These are phyloP conservation scores for Cantharellus cinnabarinus DNA, from an alignment of 768 basidiomycete genomes.

Conservation along the genomic window DNA sequence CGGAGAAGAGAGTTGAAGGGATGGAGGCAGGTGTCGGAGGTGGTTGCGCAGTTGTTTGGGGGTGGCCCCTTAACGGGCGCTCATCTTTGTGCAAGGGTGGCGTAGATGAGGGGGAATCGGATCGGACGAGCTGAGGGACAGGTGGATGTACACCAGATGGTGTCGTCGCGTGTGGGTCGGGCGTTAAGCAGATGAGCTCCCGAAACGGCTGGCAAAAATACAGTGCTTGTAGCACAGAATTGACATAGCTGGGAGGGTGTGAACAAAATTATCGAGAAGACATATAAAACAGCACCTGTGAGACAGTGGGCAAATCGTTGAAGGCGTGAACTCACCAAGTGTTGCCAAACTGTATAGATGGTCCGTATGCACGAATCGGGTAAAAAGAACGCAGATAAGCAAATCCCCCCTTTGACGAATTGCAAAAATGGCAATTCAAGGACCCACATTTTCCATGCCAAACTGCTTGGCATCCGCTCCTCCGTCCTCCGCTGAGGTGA, in stretches of 20 bases:
- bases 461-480: slow-evolving; percentile 61
- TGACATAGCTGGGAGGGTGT: slow-evolving; percentile 55
- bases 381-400: not conserved
- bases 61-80: slow-evolving; percentile 1
- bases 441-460: slow-evolving; percentile 88
- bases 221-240: slow-evolving; percentile 92
- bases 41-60: slow-evolving; percentile 13
- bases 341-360: slow-evolving; percentile 60
- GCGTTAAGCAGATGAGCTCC: slow-evolving; percentile 59
- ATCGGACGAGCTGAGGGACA: not conserved
- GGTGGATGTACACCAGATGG: not conserved
- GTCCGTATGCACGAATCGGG: not conserved
- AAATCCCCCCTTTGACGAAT: no score
- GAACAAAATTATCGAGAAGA: slow-evolving; percentile 4
- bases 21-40: slow-evolving; percentile 16
- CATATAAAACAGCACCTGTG: not conserved
- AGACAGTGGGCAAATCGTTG: not conserved
- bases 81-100: not conserved
- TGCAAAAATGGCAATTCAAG: not conserved
- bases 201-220: slow-evolving; percentile 92
- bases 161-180: slow-evolving; percentile 18
- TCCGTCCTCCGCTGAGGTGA: no score
- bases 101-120: not conserved
- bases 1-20: slow-evolving; percentile 57
- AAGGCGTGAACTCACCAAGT: slow-evolving; percentile 48